Base-by-base conservation (phyloP, 345 rosid genomes). In the Euphorbia pulcherrima region DNA sequence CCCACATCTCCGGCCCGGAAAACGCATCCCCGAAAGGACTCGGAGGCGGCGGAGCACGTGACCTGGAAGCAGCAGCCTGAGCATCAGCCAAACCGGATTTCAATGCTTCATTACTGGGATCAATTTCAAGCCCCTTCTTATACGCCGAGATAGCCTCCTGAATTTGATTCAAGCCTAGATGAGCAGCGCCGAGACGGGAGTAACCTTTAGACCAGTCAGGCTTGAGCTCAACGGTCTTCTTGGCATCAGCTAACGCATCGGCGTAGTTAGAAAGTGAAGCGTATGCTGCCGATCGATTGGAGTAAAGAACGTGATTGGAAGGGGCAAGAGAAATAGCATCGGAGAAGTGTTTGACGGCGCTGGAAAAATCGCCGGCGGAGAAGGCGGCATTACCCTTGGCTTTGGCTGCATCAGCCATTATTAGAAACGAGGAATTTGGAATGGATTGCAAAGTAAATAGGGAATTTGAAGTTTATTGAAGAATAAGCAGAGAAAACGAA, bases 1-100 rank as follows among this genome's bases (percentile, higher is more conserved):
- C 78, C 99, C 99, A 95, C 97, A 92, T 92, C 87, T 95, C 97
- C 23, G 96, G 90, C 4, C 97, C 99, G 2, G 85, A 72, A 57
- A 95, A 92, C 29, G 84, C 89, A 28, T 92, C 95, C 0, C 87
- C 93, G 26, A 92, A 91, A 20, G 91, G 97, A 65, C 73, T 86
- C 13, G 77, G 75, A 5, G 79, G 67, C 7, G 87, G 75, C 23
- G 80, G 77, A 11, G 78, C 70, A n/a, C 91, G 83, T 26, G 87
- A 73, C 82, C 86, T 73, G 21, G 84, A 29, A 16, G 77, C 81
- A 1, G 89, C 85, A 14, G 90, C 75, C 64, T 88, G 76, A 26
- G 96, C 92, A 62, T 92, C 97, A 1, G 92, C 79, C 58, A 95
- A 67, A 20, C 96, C 97, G 0, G 89, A 82, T 71, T 92, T 95